Conservation (phyloP, 2,329 filamentous ascomycete species). For the Phialophora macrospora region DNA sequence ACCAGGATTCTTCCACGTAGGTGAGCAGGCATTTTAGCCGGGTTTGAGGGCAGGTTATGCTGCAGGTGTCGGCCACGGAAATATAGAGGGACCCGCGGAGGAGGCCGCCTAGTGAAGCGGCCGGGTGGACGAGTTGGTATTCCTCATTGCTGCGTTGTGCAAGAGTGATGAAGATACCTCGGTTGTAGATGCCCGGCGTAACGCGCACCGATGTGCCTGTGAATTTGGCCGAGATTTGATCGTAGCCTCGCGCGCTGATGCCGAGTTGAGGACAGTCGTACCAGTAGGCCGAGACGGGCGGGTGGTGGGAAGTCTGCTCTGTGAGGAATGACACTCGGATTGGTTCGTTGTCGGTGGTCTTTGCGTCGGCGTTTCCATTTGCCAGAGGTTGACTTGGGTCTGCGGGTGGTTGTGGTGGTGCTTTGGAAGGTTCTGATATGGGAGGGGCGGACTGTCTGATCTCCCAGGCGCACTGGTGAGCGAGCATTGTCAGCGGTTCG, state of each 20-base stretch:
- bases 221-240: constrained; percentile 97
- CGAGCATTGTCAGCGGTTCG: background rate
- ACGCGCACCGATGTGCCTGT: constrained; percentile 94
- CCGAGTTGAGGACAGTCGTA: constrained; percentile 91
- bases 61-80: constrained; percentile 87
- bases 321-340: constrained; percentile 91
- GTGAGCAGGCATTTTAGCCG: constrained; percentile 89
- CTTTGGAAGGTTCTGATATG: constrained; percentile 52
- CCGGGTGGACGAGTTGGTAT: constrained; percentile 92
- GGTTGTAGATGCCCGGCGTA: constrained; percentile 86
- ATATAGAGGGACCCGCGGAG: constrained; percentile 86
- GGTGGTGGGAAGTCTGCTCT: constrained; percentile 97
- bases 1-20: constrained; percentile 93
- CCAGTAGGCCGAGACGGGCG: constrained; percentile 94
- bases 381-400: constrained; percentile 42
- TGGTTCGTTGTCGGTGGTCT: constrained; percentile 45
- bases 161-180: constrained; percentile 91
- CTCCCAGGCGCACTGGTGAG: constrained; percentile 85
- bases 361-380: constrained; percentile 38
- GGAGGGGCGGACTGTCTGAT: constrained; percentile 76
- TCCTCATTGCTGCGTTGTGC: constrained; percentile 81
- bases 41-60: constrained; percentile 86
- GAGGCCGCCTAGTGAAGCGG: constrained; percentile 88
- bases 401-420: constrained; percentile 44
- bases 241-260: constrained; percentile 84